Percentiles rank a stretch among this genome's conserved stretches.
phyloP scores from a whole-genome alignment of 768 basidiomycete species.

The Calvatia gigantea region DNA sequence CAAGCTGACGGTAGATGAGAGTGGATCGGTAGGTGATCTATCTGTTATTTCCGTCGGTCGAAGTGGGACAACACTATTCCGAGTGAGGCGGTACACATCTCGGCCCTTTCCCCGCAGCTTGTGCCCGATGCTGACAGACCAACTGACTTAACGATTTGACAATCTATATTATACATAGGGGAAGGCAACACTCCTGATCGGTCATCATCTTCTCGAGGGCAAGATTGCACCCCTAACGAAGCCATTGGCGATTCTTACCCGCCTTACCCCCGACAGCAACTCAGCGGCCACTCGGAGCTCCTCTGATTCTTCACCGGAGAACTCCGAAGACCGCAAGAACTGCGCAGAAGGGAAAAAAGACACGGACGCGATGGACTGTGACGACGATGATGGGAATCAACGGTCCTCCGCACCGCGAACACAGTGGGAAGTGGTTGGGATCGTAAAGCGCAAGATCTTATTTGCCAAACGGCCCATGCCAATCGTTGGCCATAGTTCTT shows the following conservation, averaged over 20 bases:
- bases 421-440: slow-evolving; percentile 61
- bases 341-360: neutral
- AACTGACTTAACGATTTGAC: neutral
- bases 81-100: too few species aligned
- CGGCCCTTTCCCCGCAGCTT: neutral
- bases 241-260: slow-evolving; percentile 75
- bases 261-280: slow-evolving; percentile 22
- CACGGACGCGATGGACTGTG: neutral
- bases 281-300: neutral
- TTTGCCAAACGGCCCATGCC: slow-evolving; percentile 86
- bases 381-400: slow-evolving; percentile 5
- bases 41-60: neutral
- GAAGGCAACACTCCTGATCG: slow-evolving; percentile 77
- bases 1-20: slow-evolving; percentile 60
- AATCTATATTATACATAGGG: slow-evolving; percentile 37
- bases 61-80: neutral
- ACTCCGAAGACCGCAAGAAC: slow-evolving; percentile 1
- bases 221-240: slow-evolving; percentile 73
- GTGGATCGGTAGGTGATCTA: slow-evolving; percentile 41
- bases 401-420: slow-evolving; percentile 9
- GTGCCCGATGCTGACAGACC: neutral
- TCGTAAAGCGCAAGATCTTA: slow-evolving; percentile 79
- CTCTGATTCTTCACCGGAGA: neutral
- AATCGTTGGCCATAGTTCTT: slow-evolving; percentile 30
- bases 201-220: slow-evolving; percentile 90